These are phyloP conservation scores for Rhodamnia argentea DNA, from an alignment of 345 rosid genomes.

Conservation along the genomic window DNA sequence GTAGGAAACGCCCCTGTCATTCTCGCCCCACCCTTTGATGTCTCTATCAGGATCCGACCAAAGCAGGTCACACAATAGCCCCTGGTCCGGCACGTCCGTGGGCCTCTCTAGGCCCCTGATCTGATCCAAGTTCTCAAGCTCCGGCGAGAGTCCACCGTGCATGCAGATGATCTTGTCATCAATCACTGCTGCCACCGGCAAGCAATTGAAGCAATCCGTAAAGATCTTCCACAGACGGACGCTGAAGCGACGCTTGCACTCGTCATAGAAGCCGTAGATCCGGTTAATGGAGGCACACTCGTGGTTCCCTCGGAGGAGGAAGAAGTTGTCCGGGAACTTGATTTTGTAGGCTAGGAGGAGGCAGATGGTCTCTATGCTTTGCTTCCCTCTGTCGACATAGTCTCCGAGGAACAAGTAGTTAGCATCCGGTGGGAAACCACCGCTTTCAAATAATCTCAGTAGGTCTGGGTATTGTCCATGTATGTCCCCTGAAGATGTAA, in stretches of 20 bases:
- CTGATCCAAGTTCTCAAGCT: constrained; percentile 26
- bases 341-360: constrained; percentile 39
- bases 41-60: constrained; percentile 44
- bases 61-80: constrained; percentile 37
- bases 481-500: constrained; percentile 24
- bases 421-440: constrained; percentile 38
- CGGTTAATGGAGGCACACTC: constrained; percentile 48
- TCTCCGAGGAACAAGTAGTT: constrained; percentile 44
- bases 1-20: constrained; percentile 41
- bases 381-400: constrained; percentile 49
- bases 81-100: constrained; percentile 32
- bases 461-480: constrained; percentile 45
- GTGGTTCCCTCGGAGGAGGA: constrained; percentile 43
- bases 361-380: constrained; percentile 38
- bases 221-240: constrained; percentile 43
- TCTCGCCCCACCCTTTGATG: constrained; percentile 38
- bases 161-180: constrained; percentile 36
- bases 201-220: constrained; percentile 44
- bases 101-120: constrained; percentile 32
- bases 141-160: constrained; percentile 40
- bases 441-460: constrained; percentile 29
- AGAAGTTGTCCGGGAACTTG: constrained; percentile 39
- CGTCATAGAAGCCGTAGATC: constrained; percentile 45
- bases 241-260: constrained; percentile 44
- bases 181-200: constrained; percentile 31